Evolutionary conservation across 176 grass and related monocot species (phyloP), one percentile per base, ranked within the genome.

Genomic region (Carex parvula): DNA sequence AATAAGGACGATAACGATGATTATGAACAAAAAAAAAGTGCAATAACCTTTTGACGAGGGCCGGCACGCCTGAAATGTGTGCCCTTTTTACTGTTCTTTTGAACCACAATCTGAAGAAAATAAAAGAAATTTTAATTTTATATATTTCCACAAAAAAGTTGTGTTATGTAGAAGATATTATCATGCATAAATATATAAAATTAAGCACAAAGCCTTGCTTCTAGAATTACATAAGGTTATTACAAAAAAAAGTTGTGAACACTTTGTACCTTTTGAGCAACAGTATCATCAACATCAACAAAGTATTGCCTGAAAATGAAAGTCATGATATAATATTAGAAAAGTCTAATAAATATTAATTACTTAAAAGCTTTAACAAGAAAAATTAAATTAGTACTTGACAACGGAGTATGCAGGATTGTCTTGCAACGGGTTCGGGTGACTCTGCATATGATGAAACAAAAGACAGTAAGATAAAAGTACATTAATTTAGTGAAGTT

Each of bases 51-150:
- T 80, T 97, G 88, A 16, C 91, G 90, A n/a, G 94, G 91, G 21
- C 94, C 91, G 2, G 94, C 91, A 35, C 94, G 91, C 22, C 94
- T 88, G 87, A 97, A 97, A 83, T 94, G 94, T 39, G 86, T 97
- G 16, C 94, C 91, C 0, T 85, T 91, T 8, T 86, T 11, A 79
- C 92, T 94, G 82, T 74, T 70, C 79, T 90, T 89, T 70, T 92
- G 90, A 82, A 90, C 92, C 35, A 97, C 94, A 85, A 97, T 94
- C 85, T 90, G 72, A 65, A 73, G 10, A 35, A 17, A 70, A 13
- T 60, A 69, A 59, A 54, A 73, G 26, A 10, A 44, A 26, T 18
- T 83, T 84, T 60, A 71, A 73, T 85, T 44, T 58, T 14, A 44
- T 59, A 71, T 60, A 73, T 76, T 9, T 18, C 50, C 4, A 22